Percentiles rank a stretch among this genome's conserved stretches.
Evolutionary conservation across 2,329 filamentous ascomycete genomes (phyloP).

Genomic region (Dichotomopilus funicola): DNA sequence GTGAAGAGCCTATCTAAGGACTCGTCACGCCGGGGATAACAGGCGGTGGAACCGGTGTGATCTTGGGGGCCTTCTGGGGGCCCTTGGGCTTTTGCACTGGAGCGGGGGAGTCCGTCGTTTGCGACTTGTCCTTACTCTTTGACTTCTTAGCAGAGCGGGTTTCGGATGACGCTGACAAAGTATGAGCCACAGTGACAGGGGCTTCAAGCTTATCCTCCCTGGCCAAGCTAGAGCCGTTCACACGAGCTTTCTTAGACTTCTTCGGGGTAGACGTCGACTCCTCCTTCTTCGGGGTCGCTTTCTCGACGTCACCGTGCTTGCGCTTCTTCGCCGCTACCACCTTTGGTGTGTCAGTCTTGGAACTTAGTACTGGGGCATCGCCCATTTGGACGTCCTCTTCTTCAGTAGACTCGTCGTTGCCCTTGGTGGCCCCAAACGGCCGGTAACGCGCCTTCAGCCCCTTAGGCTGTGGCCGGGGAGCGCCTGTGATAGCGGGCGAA

Average conservation of each 20-base stretch:
- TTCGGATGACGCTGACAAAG: slow-evolving; percentile 1
- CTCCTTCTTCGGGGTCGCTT: slow-evolving; percentile 14
- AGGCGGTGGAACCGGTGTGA: slow-evolving; percentile 25
- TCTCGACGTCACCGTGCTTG: slow-evolving; percentile 31
- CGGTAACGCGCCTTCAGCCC: slow-evolving; percentile 61
- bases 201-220: slow-evolving; percentile 13
- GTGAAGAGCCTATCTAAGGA: slow-evolving; percentile 17
- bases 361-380: slow-evolving; percentile 28
- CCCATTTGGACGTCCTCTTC: slow-evolving; percentile 42
- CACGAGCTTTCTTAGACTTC: slow-evolving; percentile 26
- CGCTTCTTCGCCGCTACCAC: slow-evolving; percentile 31
- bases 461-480: slow-evolving; percentile 58
- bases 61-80: slow-evolving; percentile 15
- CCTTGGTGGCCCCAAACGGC: slow-evolving; percentile 51
- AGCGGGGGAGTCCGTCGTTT: slow-evolving; percentile 13
- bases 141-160: slow-evolving; percentile 26
- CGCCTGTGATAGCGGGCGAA: slow-evolving; percentile 40
- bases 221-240: slow-evolving; percentile 11
- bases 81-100: slow-evolving; percentile 16
- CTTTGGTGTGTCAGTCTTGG: slow-evolving; percentile 17
- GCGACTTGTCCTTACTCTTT: slow-evolving; percentile 27
- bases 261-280: slow-evolving; percentile 24
- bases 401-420: slow-evolving; percentile 34
- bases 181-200: slow-evolving; percentile 16
- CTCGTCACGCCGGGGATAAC: slow-evolving; percentile 18